Evolutionary conservation across 2,329 filamentous ascomycete species (phyloP), one percentile per base, ranked within the genome.

Genomic region (Orbilia blumenaviensis): DNA sequence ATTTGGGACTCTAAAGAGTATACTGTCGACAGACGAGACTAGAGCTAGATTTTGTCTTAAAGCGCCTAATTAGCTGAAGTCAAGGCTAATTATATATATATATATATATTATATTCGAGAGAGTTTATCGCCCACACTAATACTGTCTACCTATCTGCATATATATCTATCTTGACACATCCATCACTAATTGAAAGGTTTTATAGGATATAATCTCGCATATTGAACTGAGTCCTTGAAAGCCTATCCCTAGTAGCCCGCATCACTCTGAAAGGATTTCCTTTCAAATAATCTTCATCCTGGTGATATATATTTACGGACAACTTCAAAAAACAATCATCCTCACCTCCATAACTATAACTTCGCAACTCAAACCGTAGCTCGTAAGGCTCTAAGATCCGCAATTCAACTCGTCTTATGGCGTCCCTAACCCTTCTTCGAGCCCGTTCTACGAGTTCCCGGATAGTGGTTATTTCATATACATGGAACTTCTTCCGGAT

Each of bases 241-340:
- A 54, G 16, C 16, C 50, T 54, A 36, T 54, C 16, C n/a, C 27
- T 36, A 14, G 50, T 36, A 7, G 50, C 29, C n/a, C 50, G 27
- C 50, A 54, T 36, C 3, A 54, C n/a, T 10, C 10, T 54, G 9
- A 54, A 54, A 4, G 50, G 27, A 16, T 54, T 54, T 6, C 50
- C 50, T 14, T 21, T 54, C 8, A 36, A 21, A 54, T 54, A 54
- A 21, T 54, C 50, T 16, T 34, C 50, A 23, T 54, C 50, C n/a
- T 34, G 7, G 29, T 54, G 50, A 36, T 54, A 54, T 18, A 54
- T 54, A 54, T 54, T 54, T 9, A 54, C 50, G 4, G 27, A 54
- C 7, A 54, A 23, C 16, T 54, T 54, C 50, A 34, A 34, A n/a
- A 54, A 54, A 36, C 50, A 36, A 36, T 34, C 50, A 14, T 54